Evolutionary conservation across 2,329 filamentous ascomycete genomes (phyloP), one percentile per base, ranked within the genome.

Genomic region (Pyrenophora seminiperda): DNA sequence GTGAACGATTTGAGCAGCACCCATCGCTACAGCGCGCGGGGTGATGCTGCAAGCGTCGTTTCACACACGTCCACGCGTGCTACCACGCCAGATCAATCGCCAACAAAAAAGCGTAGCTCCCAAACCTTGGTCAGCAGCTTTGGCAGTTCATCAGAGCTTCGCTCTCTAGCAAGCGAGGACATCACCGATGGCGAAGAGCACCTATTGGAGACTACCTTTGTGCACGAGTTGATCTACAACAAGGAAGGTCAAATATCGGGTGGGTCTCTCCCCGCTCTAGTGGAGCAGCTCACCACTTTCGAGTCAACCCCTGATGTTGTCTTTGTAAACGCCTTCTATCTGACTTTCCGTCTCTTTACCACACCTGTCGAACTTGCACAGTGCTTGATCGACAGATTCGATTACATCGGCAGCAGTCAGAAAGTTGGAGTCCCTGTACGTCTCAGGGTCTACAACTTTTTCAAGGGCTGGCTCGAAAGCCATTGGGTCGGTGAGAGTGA

Each of bases 391-490:
- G 88, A 94, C 49, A 87, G 95, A 22, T 99, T 96, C 71, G 90
- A 97, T 51, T 96, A 97, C 62, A 88, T 96, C 30, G 88, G 85
- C 10, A 88, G 94, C 52, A 89, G 87, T 39, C 83, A 86, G 17
- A 82, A 86, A 50, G 83, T 92, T 56, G 86, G 91, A 17, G 83
- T 81, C 2, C 90, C 93, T 0, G 93, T 97, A 17, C 86, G 92
- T 41, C 78, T 99, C 39, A 85, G 94, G 42, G 91, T 97, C 1
- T 97, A 95, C 78, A 97, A 99, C 70, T 87, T 91, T 48, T 91
- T 99, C 80, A 99, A 99, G 74, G 89, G 90, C 33, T 99, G 94
- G 94, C 79, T 99, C 15, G 94, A 97, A 76, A 94, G 89, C 5
- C 91, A 99, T 73, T 99, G 94, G 93, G 85, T 89, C 39, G 85